A percentile compares a stretch with the other conserved stretches of the same genome.
Evolutionary conservation across 176 grass and related monocot genomes (phyloP).

Genomic region (Tuctoria greenei): DNA sequence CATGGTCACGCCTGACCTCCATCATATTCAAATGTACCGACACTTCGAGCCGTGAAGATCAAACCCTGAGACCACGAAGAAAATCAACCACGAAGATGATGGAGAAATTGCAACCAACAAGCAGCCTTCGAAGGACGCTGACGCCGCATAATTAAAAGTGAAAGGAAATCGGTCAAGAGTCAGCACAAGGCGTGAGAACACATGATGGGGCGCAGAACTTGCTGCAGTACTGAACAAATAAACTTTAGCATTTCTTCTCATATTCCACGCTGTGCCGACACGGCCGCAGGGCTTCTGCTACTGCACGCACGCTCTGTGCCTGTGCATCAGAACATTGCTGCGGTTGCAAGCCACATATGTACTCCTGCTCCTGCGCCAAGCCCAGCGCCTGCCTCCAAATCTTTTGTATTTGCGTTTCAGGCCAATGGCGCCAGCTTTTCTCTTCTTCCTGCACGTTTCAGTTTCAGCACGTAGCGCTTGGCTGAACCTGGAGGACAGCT

Average conservation of each 20-base stretch:
- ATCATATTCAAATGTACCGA: not conserved
- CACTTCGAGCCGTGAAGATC: not conserved
- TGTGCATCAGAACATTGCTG: not conserved
- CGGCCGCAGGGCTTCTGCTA: not conserved
- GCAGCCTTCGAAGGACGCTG: not conserved
- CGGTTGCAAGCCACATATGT: not conserved
- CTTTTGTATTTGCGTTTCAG: conserved; percentile 40
- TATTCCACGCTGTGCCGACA: not conserved
- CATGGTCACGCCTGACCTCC: not conserved
- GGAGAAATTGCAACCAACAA: not conserved
- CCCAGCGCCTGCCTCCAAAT: conserved; percentile 26
- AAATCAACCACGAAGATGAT: not conserved
- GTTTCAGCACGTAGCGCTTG: conserved; percentile 3
- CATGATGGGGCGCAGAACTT: not conserved
- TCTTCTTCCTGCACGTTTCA: not conserved
- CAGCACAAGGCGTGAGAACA: not conserved
- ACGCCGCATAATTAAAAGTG: not conserved
- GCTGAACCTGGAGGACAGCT: not conserved
- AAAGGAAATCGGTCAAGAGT: not conserved
- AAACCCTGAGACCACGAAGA: no score
- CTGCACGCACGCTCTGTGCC: not conserved
- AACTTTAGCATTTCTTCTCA: conserved; percentile 3
- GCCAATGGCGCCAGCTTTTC: conserved; percentile 20
- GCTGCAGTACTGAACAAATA: not conserved
- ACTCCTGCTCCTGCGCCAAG: not conserved